Evolutionary conservation across 495 filamentous ascomycete species (phyloP).

Genomic region (Penicillium soppii): DNA sequence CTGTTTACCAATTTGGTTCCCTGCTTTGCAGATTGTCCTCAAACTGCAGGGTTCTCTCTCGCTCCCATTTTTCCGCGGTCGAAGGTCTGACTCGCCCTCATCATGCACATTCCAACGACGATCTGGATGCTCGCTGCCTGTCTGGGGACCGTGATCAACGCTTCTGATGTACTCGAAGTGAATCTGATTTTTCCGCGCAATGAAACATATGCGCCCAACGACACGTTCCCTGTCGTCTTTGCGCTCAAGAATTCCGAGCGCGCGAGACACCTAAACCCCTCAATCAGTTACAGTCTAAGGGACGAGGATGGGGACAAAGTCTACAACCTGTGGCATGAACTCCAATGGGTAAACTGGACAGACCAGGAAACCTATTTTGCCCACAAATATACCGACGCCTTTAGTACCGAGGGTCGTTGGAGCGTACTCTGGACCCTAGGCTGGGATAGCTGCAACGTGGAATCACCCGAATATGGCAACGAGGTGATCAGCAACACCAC

Average conservation of each 20-base stretch:
- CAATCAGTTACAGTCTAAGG: not conserved
- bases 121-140: slow-evolving; percentile 1
- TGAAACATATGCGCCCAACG: not conserved
- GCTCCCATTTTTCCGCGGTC: not conserved
- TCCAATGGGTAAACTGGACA: slow-evolving; percentile 10
- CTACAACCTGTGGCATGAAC: too few relatives aligned
- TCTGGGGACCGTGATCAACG: not conserved
- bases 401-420: slow-evolving; percentile 1
- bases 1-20: not conserved
- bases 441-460: slow-evolving; percentile 12
- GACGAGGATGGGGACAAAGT: too few relatives aligned
- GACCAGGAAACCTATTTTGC: slow-evolving; percentile 23
- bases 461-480: not conserved
- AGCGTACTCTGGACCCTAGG: slow-evolving; percentile 18
- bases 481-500: slow-evolving; percentile 4
- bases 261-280: not conserved
- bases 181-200: not conserved
- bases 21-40: not conserved
- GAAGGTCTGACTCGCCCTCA: not conserved
- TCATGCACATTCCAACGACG: not conserved
- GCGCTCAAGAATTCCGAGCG: not conserved
- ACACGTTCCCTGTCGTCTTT: slow-evolving; percentile 1
- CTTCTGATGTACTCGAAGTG: not conserved
- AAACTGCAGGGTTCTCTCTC: not conserved
- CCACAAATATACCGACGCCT: not conserved